phyloP scores from a whole-genome alignment of 805 yeast species.

The Spathaspora boniae region DNA sequence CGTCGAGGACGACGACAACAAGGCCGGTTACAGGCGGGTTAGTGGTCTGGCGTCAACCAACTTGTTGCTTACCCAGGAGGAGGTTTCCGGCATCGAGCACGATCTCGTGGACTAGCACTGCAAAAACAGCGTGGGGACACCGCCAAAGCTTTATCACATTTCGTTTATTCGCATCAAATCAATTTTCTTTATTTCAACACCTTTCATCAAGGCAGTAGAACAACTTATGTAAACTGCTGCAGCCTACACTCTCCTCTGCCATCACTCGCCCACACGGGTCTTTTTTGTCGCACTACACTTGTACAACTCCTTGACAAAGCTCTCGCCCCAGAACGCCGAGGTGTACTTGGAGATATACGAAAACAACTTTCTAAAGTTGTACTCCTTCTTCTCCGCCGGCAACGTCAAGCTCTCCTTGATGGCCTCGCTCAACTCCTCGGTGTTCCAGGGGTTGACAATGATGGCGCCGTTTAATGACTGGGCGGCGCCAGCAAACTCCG shows the following conservation, averaged over 20 bases:
- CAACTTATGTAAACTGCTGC: constrained; percentile 1
- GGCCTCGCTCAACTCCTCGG: constrained; percentile 86
- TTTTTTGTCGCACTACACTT: constrained; percentile 22
- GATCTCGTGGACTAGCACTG: constrained; percentile 5
- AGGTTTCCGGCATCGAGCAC: constrained; percentile 1
- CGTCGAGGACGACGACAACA: constrained; percentile 3
- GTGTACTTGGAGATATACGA: constrained; percentile 90
- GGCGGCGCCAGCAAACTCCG: constrained; percentile 99
- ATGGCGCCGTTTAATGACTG: constrained; percentile 93
- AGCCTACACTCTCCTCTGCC: neutral
- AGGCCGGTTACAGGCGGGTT: neutral
- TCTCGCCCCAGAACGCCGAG: constrained; percentile 95
- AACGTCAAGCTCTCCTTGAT: constrained; percentile 83
- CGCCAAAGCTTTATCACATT: too few species aligned
- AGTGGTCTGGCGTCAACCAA: too few species aligned
- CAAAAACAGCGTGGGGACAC: too few species aligned
- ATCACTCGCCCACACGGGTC: neutral
- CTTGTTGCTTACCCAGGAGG: neutral
- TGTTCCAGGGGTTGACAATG: constrained; percentile 97
- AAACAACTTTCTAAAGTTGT: constrained; percentile 81
- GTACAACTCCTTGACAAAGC: constrained; percentile 81
- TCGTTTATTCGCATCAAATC: too few species aligned
- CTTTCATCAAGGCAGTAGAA: constrained; percentile 10
- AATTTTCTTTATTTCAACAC: too few species aligned
- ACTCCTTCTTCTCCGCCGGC: constrained; percentile 72